These are phyloP conservation scores for Secale cereale DNA, from an alignment of 176 grass and related monocot genomes.

Conservation along the genomic window DNA sequence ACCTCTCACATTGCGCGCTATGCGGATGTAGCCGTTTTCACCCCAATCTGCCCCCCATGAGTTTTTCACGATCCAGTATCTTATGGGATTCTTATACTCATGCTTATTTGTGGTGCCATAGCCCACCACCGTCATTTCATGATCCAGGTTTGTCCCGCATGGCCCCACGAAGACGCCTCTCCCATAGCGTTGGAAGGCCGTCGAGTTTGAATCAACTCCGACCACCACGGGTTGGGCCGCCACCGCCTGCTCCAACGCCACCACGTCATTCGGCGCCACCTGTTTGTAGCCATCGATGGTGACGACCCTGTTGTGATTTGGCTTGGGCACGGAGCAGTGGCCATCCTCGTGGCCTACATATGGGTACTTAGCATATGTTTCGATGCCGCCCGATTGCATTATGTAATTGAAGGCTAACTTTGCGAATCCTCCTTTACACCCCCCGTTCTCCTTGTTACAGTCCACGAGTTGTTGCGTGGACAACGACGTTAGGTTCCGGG, in stretches of 20 bases:
- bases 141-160: constrained; percentile 7
- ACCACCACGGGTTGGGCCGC: background rate
- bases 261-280: background rate
- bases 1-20: constrained; percentile 24
- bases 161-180: constrained; percentile 26
- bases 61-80: constrained; percentile 66
- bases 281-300: background rate
- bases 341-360: background rate
- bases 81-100: background rate
- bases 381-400: background rate
- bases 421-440: background rate
- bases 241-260: background rate
- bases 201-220: background rate
- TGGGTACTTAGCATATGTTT: background rate
- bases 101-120: background rate
- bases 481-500: background rate
- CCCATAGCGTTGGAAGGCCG: background rate
- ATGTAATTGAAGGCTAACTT: background rate
- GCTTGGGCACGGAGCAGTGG: background rate
- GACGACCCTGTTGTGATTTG: background rate
- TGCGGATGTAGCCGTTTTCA: constrained; percentile 47
- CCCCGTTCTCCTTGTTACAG: background rate
- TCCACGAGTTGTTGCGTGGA: constrained; percentile 38
- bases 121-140: constrained; percentile 11
- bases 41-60: constrained; percentile 49